Evolutionary conservation across 441 rosid species (phyloP).

Genomic region (Caryocar brasiliense): DNA sequence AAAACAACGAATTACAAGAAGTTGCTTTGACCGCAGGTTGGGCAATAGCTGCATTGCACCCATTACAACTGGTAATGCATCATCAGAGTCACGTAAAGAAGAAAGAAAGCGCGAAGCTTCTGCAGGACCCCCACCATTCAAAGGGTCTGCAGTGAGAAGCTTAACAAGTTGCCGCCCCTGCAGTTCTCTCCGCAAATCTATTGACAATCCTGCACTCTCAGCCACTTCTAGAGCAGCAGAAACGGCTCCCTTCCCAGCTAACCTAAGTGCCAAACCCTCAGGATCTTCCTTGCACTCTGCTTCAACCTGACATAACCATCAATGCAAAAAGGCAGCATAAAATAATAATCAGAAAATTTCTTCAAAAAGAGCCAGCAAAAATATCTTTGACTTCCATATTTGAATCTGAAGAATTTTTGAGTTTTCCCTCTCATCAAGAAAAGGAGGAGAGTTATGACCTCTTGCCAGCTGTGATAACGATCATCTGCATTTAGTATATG

Average conservation of each 20-base stretch:
- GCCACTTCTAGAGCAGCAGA: conserved; percentile 98
- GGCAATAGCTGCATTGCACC: conserved; percentile 98
- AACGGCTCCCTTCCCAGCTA: conserved; percentile 98
- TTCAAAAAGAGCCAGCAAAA: no score
- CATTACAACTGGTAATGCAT: conserved; percentile 94
- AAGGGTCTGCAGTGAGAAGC: conserved; percentile 95
- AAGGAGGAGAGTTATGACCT: conserved; percentile 45
- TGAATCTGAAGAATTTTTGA: not conserved
- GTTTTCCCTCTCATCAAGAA: conserved; percentile 6
- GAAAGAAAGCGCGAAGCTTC: conserved; percentile 99
- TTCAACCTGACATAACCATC: conserved; percentile 59
- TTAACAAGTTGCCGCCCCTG: conserved; percentile 97
- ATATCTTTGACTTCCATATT: no score
- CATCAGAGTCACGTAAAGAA: conserved; percentile 82
- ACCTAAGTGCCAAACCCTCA: conserved; percentile 92
- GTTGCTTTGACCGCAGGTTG: conserved; percentile 94
- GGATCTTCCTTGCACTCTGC: conserved; percentile 85
- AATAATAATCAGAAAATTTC: not conserved
- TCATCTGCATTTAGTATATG: conserved; percentile 86
- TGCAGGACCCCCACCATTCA: conserved; percentile 99
- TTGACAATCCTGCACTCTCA: conserved; percentile 86
- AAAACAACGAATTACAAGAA: conserved; percentile 54
- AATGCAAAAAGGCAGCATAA: not conserved
- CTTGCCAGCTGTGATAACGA: conserved; percentile 92
- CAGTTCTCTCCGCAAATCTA: conserved; percentile 85